Conservation (phyloP, 139 green algal species). For the Chlamydomonas sp. region DNA sequence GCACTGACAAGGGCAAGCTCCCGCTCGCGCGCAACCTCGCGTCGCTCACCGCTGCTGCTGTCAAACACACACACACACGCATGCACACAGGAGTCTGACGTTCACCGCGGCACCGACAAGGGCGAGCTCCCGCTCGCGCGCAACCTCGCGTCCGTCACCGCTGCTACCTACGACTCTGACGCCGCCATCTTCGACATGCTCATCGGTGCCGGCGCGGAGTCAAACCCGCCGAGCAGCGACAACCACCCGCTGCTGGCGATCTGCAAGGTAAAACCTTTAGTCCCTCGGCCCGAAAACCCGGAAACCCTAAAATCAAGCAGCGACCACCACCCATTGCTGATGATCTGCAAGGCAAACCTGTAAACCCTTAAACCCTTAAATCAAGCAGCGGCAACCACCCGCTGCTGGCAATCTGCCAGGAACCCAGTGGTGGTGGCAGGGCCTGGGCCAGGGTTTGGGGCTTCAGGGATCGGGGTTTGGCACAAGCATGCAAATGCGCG, state of each 20-base stretch:
- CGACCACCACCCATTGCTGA: too few species aligned
- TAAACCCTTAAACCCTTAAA: too few species aligned
- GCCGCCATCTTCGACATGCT: slow-evolving; percentile 22
- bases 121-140: slow-evolving; percentile 1
- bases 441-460: too few species aligned
- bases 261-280: slow-evolving; percentile 26
- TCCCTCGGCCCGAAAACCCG: too few species aligned
- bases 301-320: too few species aligned
- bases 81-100: too few species aligned
- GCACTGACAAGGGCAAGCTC: not conserved
- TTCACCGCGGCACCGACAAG: not conserved
- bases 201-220: not conserved
- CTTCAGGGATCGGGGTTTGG: too few species aligned
- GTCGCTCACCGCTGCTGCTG: too few species aligned
- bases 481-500: too few species aligned
- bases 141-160: slow-evolving; percentile 11
- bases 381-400: slow-evolving; percentile 17
- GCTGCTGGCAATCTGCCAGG: slow-evolving; percentile 25
- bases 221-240: not conserved
- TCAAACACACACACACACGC: too few species aligned
- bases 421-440: too few species aligned
- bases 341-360: too few species aligned
- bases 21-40: slow-evolving; percentile 11
- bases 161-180: slow-evolving; percentile 13
- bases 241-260: slow-evolving; percentile 23